A percentile compares a stretch with the other conserved stretches of the same genome.
Conservation (phyloP, 169 alveolate species). For the Cryptosporidium ubiquitum region DNA sequence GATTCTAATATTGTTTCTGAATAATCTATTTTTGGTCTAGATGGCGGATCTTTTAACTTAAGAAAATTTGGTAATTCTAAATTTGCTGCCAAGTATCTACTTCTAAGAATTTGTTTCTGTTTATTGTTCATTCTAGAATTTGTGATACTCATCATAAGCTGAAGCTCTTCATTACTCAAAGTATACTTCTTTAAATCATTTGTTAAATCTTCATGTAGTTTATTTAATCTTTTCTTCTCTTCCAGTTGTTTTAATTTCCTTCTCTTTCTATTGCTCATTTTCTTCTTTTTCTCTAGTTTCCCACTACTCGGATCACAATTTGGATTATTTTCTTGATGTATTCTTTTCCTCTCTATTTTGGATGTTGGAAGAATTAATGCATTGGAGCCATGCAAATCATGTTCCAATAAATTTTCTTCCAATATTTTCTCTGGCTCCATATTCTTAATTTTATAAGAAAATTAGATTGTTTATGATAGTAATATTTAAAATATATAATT, state of each 20-base stretch:
- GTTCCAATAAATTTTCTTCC: background rate
- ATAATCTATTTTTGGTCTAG: background rate
- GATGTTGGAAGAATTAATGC: slow-evolving; percentile 37
- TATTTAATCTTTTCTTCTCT: slow-evolving; percentile 9
- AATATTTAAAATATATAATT: too few relatives aligned
- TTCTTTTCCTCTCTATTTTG: slow-evolving; percentile 39
- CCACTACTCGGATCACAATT: background rate
- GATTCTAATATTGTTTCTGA: background rate
- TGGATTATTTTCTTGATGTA: background rate
- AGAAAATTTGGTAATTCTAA: slow-evolving; percentile 77
- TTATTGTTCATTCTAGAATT: slow-evolving; percentile 53
- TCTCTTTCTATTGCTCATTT: slow-evolving; percentile 46
- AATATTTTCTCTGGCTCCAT: slow-evolving; percentile 3
- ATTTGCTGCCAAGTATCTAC: slow-evolving; percentile 60
- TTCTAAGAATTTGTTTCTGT: slow-evolving; percentile 59
- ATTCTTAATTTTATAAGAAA: background rate
- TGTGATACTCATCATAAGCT: slow-evolving; percentile 71
- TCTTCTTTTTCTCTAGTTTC: background rate
- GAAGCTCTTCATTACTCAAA: slow-evolving; percentile 61
- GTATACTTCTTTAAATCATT: slow-evolving; percentile 76
- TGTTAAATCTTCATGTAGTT: slow-evolving; percentile 31
- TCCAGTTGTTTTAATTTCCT: slow-evolving; percentile 56
- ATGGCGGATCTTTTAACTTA: background rate
- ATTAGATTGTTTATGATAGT: background rate
- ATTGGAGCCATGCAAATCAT: slow-evolving; percentile 42